Conservation (phyloP, 345 rosid genomes). For the Linum trigynum region DNA sequence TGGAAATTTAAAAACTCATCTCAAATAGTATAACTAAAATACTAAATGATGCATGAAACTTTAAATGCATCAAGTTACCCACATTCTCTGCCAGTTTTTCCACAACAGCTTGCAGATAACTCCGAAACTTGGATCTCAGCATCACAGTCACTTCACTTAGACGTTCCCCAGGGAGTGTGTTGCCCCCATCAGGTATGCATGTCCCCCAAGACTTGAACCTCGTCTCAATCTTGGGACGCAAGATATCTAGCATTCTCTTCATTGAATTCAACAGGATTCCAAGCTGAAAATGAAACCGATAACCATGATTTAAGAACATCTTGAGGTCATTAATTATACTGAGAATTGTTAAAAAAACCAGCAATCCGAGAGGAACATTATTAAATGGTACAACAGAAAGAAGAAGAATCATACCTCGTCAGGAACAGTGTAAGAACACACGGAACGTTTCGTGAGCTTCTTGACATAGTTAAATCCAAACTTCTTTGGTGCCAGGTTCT, state of each 20-base stretch:
- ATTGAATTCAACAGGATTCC: conserved; percentile 83
- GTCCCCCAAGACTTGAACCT: conserved; percentile 89
- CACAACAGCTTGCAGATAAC: conserved; percentile 82
- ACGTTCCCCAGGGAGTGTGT: conserved; percentile 75
- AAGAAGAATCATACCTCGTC: conserved; percentile 53
- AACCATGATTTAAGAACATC: neutral
- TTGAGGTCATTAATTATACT: too few species aligned
- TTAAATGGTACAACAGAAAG: conserved; percentile 4
- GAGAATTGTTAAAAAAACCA: too few species aligned
- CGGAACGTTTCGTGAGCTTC: conserved; percentile 78
- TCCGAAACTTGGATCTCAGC: conserved; percentile 86
- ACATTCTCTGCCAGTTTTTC: conserved; percentile 79
- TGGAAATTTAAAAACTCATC: too few species aligned
- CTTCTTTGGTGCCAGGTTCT: conserved; percentile 76
- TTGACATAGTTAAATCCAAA: conserved; percentile 88
- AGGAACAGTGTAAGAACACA: conserved; percentile 57
- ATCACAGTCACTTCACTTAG: conserved; percentile 92
- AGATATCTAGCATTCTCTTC: conserved; percentile 90
- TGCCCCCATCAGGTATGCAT: conserved; percentile 80
- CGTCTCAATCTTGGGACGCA: conserved; percentile 69
- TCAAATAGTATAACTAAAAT: too few species aligned
- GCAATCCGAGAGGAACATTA: too few species aligned
- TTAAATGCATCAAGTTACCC: neutral
- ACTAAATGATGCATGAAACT: too few species aligned
- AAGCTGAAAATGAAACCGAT: neutral